Evolutionary conservation across 2,329 filamentous ascomycete species (phyloP), one percentile per base, ranked within the genome.

Genomic region (Cordyceps tenuipes): DNA sequence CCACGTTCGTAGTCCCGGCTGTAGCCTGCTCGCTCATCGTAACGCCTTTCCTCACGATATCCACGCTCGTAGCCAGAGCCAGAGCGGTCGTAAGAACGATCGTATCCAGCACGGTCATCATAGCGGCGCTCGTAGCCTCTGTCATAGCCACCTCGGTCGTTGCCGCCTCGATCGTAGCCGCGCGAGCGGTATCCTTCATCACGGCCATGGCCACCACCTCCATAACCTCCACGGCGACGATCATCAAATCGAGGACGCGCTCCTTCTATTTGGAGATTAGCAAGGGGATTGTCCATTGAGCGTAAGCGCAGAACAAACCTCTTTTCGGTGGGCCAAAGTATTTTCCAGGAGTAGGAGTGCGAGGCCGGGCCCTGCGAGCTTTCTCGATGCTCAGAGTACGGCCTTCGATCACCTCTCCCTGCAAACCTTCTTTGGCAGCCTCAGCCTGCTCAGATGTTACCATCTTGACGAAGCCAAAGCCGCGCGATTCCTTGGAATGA

Each of bases 391-490:
- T 97, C 69, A 99, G 79, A 63, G 92, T 97, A 68, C 94, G 89
- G 63, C 94, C 94, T 72, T 99, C 93, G 66, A 97, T 91, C 67
- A 91, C 85, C 75, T 97, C 93, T 71, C 93, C 93, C 75, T 97
- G 93, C 36, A 99, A 83, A 58, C 90, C 93, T 70, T 97, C 94
- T 80, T 94, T 96, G 67, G 94, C 94, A 67, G 94, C 92, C 75
- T 99, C 94, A 65, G 94, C 94, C 76, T 96, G 90, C 60, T 97
- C 93, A 53, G 90, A 85, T 61, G 91, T 95, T 63, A 91, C 86
- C 93, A 99, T 97, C 81, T 99, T 97, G 73, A 99, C 94, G 79
- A 99, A 99, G 60, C 94, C 94, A 67, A 99, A 99, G 66, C 94
- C 94, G 76, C 94, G 94, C 68, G 93, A 97, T 77, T 99, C 94